phyloP scores from a whole-genome alignment of 768 basidiomycete species.

The Butyriboletus loyo region DNA sequence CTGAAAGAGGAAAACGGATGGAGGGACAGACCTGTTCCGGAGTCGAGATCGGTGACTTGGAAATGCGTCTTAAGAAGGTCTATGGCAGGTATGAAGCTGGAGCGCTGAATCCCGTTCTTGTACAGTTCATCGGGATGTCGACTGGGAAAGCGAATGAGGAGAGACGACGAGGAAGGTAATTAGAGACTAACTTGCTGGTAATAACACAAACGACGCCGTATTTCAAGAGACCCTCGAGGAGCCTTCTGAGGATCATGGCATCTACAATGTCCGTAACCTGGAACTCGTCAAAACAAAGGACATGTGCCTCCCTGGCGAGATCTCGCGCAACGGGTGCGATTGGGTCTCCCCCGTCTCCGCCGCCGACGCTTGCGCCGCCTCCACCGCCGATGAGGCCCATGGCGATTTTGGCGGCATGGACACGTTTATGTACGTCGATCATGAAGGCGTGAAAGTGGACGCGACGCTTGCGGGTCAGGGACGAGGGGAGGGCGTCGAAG shows the following conservation, averaged over 20 bases:
- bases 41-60: constrained; percentile 88
- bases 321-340: constrained; percentile 86
- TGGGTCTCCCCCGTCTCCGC: constrained; percentile 57
- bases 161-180: not conserved
- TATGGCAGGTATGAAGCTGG: constrained; percentile 93
- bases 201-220: constrained; percentile 93
- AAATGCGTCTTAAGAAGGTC: constrained; percentile 87
- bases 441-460: constrained; percentile 99
- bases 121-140: constrained; percentile 97
- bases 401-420: constrained; percentile 76
- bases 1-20: not conserved
- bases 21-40: constrained; percentile 72
- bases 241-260: constrained; percentile 92
- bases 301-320: constrained; percentile 75
- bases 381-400: constrained; percentile 54
- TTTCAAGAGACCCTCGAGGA: constrained; percentile 82
- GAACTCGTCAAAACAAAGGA: constrained; percentile 97
- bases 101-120: constrained; percentile 96
- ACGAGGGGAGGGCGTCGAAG: constrained; percentile 73
- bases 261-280: constrained; percentile 99
- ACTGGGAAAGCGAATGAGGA: constrained; percentile 39
- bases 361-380: constrained; percentile 25
- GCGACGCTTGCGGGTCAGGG: constrained; percentile 70
- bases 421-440: constrained; percentile 95
- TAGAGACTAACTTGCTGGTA: constrained; percentile 83